Conservation (phyloP, 2,329 filamentous ascomycete genomes). For the Alternaria arbusti region DNA sequence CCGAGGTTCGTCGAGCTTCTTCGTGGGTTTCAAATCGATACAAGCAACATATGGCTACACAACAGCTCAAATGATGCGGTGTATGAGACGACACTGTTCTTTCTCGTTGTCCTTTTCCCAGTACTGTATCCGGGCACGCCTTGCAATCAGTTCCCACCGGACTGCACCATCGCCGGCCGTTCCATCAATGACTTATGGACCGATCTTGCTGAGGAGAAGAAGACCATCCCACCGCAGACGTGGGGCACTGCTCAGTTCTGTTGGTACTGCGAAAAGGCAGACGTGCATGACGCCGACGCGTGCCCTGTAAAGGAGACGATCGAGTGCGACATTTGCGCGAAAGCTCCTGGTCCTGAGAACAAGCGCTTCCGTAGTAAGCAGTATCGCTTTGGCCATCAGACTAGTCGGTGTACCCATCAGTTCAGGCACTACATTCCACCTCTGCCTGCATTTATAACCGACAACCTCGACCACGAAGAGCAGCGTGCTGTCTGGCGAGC, state of each 20-base stretch:
- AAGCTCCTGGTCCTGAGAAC: neutral
- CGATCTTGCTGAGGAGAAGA: neutral
- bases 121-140: neutral
- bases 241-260: neutral
- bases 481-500: neutral
- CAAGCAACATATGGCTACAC: neutral
- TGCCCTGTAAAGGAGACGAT: neutral
- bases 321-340: neutral
- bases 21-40: neutral
- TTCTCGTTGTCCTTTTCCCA: neutral
- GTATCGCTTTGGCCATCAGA: neutral
- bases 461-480: neutral
- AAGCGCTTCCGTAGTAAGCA: neutral
- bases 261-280: neutral
- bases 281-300: neutral
- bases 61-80: neutral
- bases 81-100: neutral
- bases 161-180: neutral
- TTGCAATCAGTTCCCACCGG: accelerated
- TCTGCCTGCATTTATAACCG: neutral
- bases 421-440: neutral
- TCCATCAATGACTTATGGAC: neutral
- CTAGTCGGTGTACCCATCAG: neutral
- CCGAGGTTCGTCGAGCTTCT: neutral
- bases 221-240: neutral